Conservation (phyloP, 2,329 filamentous ascomycete genomes). For the Dactylellina haptotyla region DNA sequence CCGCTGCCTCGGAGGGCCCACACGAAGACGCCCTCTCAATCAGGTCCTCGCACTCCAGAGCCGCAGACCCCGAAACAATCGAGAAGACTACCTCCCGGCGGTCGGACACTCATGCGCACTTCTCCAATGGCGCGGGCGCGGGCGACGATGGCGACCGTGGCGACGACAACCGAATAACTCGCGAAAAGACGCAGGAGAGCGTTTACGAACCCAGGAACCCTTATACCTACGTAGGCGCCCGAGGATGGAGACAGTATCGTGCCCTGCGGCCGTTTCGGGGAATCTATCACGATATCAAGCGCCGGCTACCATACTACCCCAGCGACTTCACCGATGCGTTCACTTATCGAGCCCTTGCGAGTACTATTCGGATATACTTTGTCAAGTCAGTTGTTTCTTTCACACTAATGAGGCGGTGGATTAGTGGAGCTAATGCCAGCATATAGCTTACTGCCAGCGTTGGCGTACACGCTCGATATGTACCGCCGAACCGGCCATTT, state of each 20-base stretch:
- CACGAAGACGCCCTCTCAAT: conserved; percentile 41
- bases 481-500: conserved; percentile 67
- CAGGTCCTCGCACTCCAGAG: not conserved
- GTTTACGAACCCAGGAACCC: conserved; percentile 37
- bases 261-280: conserved; percentile 44
- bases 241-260: conserved; percentile 51
- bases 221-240: conserved; percentile 42
- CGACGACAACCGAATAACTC: conserved; percentile 11
- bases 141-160: not conserved
- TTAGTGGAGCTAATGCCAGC: not conserved
- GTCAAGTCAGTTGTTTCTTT: conserved; percentile 63
- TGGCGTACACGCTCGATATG: conserved; percentile 71
- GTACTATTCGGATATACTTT: conserved; percentile 70
- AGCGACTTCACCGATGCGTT: conserved; percentile 68
- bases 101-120: conserved; percentile 15
- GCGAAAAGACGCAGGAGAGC: conserved; percentile 48
- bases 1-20: not conserved
- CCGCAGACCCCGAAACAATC: conserved; percentile 10
- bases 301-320: conserved; percentile 62
- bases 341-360: conserved; percentile 68
- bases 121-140: not conserved
- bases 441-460: conserved; percentile 67
- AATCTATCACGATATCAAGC: conserved; percentile 52
- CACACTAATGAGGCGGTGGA: not conserved
- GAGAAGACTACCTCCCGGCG: conserved; percentile 17